Percentiles rank a stretch among this genome's conserved stretches.
phyloP scores from a whole-genome alignment of 2,329 filamentous ascomycete genomes.

The Arthrobotrys entomopaga region DNA sequence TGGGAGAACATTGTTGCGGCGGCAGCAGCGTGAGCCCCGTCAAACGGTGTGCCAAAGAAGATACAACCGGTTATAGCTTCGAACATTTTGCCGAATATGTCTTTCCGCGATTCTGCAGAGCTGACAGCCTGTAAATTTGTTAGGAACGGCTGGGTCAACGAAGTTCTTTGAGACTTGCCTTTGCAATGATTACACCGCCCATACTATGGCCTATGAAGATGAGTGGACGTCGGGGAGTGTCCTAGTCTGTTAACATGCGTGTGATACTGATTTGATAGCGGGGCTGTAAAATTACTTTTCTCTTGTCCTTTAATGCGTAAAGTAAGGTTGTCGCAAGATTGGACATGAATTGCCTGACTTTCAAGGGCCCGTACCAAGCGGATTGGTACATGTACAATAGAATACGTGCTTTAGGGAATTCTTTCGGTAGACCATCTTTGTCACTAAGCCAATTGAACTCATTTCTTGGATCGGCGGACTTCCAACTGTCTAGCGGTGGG shows the following conservation, averaged over 20 bases:
- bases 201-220: conserved; percentile 65
- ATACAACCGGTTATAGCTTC: conserved; percentile 63
- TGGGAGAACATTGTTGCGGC: conserved; percentile 62
- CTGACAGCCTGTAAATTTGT: conserved; percentile 23
- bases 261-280: too few relatives aligned
- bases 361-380: conserved; percentile 62
- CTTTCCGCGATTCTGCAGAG: conserved; percentile 61
- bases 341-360: conserved; percentile 63
- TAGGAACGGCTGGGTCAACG: not conserved
- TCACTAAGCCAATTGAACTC: conserved; percentile 64
- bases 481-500: conserved; percentile 63
- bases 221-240: conserved; percentile 61
- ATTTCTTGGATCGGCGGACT: conserved; percentile 60
- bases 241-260: conserved; percentile 46
- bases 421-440: conserved; percentile 61
- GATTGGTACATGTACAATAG: conserved; percentile 64
- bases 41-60: conserved; percentile 64
- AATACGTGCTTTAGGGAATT: conserved; percentile 63
- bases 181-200: conserved; percentile 64
- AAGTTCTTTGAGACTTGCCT: conserved; percentile 57
- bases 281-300: conserved; percentile 60
- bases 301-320: conserved; percentile 60
- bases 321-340: conserved; percentile 63
- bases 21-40: conserved; percentile 62
- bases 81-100: conserved; percentile 63